A percentile compares a stretch with the other conserved stretches of the same genome.
Conservation (phyloP, 148 eudicot species). For the Camellia sinensis region DNA sequence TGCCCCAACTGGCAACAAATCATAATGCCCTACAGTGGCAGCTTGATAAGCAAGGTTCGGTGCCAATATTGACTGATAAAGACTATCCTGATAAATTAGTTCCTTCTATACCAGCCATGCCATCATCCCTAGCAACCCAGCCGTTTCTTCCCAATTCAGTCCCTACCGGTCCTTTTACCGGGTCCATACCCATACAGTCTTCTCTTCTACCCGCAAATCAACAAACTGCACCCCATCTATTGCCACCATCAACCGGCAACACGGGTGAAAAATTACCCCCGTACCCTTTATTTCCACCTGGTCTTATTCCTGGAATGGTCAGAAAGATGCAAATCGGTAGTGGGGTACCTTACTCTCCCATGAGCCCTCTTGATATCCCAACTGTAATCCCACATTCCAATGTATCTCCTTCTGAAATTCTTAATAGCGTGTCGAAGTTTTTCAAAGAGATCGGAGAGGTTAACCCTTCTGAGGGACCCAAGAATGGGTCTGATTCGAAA, state of each 20-base stretch:
- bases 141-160: slow-evolving; percentile 51
- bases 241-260: slow-evolving; percentile 35
- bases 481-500: slow-evolving; percentile 53
- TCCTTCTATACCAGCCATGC: slow-evolving; percentile 36
- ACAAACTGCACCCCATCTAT: slow-evolving; percentile 34
- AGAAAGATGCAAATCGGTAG: slow-evolving; percentile 91
- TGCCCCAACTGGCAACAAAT: slow-evolving; percentile 41
- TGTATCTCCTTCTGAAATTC: slow-evolving; percentile 63
- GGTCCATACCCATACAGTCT: slow-evolving; percentile 45
- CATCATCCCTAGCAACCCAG: slow-evolving; percentile 40
- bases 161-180: slow-evolving; percentile 44
- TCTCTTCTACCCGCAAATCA: slow-evolving; percentile 50
- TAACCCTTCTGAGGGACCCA: slow-evolving; percentile 89
- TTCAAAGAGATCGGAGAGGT: slow-evolving; percentile 93
- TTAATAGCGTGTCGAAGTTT: slow-evolving; percentile 81
- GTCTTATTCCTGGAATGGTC: slow-evolving; percentile 97
- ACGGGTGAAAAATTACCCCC: slow-evolving; percentile 67
- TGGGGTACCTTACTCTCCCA: slow-evolving; percentile 95
- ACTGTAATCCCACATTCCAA: slow-evolving; percentile 80
- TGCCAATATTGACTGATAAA: slow-evolving; percentile 37
- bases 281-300: slow-evolving; percentile 97
- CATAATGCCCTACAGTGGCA: slow-evolving; percentile 59
- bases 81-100: slow-evolving; percentile 61
- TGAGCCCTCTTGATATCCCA: slow-evolving; percentile 97
- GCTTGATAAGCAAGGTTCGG: slow-evolving; percentile 44